Evolutionary conservation across 495 filamentous ascomycete genomes (phyloP).

Genomic region (Saxispiralis lemnorum): DNA sequence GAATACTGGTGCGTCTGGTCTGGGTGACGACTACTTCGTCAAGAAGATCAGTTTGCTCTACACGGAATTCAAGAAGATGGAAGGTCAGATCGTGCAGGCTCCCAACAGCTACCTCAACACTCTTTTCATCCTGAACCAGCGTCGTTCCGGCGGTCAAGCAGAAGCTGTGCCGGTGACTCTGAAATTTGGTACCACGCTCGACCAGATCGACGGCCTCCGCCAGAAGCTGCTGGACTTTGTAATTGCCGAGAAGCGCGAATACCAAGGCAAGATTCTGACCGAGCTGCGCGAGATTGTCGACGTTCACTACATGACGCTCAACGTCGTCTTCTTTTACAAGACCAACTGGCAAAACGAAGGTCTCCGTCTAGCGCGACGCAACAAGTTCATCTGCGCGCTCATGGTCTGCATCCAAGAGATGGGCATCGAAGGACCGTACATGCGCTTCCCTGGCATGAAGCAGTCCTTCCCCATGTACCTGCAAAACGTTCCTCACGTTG

Average conservation of each 20-base stretch:
- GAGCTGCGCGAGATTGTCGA: constrained; percentile 56
- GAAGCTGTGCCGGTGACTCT: constrained; percentile 72
- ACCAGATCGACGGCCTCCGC: constrained; percentile 73
- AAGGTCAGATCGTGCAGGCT: constrained; percentile 87
- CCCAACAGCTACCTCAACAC: constrained; percentile 87
- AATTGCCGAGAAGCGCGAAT: constrained; percentile 72
- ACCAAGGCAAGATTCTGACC: constrained; percentile 75
- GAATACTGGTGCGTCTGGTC: constrained; percentile 58
- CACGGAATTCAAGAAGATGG: constrained; percentile 97
- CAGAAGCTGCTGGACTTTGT: constrained; percentile 74
- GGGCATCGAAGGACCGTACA: constrained; percentile 72
- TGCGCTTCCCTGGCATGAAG: constrained; percentile 51
- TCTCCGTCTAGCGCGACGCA: constrained; percentile 71
- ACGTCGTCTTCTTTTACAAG: constrained; percentile 96
- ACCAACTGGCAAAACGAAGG: constrained; percentile 88
- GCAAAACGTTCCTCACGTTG: constrained; percentile 27
- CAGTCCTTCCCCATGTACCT: constrained; percentile 43
- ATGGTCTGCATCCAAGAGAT: constrained; percentile 75
- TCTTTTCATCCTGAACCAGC: constrained; percentile 86
- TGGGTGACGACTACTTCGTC: constrained; percentile 87
- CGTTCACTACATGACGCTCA: constrained; percentile 60
- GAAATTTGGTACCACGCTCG: constrained; percentile 75
- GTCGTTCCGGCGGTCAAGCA: constrained; percentile 71
- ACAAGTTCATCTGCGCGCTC: constrained; percentile 86
- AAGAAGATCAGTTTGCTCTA: constrained; percentile 89